These are phyloP conservation scores for Dictyophora rubrovolvata DNA, from an alignment of 768 basidiomycete species.

Conservation along the genomic window DNA sequence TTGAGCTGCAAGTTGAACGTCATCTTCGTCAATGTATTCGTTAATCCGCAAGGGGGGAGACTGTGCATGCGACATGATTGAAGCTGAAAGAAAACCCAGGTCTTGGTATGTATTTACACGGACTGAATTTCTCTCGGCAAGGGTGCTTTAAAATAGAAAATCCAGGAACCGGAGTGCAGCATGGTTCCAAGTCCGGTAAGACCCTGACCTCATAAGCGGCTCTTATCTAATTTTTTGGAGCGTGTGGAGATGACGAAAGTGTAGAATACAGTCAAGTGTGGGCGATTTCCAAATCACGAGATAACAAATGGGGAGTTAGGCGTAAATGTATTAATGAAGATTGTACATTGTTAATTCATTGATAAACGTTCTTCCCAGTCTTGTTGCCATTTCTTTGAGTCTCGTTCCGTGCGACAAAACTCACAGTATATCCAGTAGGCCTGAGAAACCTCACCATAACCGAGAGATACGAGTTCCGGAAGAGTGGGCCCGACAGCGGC, in stretches of 20 bases:
- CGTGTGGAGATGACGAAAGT: not conserved
- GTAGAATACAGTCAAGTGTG: not conserved
- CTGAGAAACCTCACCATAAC: conserved; percentile 1
- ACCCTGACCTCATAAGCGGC: not conserved
- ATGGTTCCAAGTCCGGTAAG: not conserved
- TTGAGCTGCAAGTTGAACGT: conserved; percentile 6
- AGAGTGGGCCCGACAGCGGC: conserved; percentile 43
- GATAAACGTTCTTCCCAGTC: not conserved
- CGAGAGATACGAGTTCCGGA: conserved; percentile 34
- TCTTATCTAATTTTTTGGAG: not conserved
- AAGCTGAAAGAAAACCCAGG: too few relatives aligned
- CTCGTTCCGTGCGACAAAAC: not conserved
- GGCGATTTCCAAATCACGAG: not conserved
- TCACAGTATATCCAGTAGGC: conserved; percentile 8
- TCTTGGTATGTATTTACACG: too few relatives aligned
- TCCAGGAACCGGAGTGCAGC: not conserved
- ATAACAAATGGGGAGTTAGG: not conserved
- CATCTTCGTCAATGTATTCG: conserved; percentile 24
- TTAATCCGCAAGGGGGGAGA: conserved; percentile 27
- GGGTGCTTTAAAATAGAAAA: not conserved
- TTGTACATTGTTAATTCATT: not conserved
- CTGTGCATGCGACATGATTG: conserved; percentile 13
- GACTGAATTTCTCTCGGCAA: not conserved
- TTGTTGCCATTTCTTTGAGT: not conserved
- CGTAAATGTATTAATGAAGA: not conserved